phyloP scores from a whole-genome alignment of 306 rosid species.

The Arachis stenosperma region DNA sequence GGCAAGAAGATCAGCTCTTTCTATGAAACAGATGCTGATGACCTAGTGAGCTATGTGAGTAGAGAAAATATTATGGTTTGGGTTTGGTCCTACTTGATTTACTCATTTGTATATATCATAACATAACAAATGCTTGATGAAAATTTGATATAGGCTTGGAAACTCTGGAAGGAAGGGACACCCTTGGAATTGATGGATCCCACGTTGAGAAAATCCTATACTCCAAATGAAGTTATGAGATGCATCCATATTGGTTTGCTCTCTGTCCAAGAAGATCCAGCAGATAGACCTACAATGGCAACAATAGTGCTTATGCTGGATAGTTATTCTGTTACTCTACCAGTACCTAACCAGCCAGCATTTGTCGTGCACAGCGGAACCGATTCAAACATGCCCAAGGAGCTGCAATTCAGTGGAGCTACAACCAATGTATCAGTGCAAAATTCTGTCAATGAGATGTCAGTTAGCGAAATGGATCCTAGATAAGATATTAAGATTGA shows the following conservation, averaged over 20 bases:
- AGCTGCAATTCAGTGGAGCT: slow-evolving; percentile 21
- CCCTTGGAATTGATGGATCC: slow-evolving; percentile 42
- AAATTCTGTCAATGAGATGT: slow-evolving; percentile 29
- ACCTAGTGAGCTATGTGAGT: slow-evolving; percentile 47
- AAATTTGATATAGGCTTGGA: slow-evolving; percentile 48
- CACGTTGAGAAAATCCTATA: slow-evolving; percentile 31
- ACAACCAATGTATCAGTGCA: not conserved
- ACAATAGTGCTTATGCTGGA: slow-evolving; percentile 43
- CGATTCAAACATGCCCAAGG: slow-evolving; percentile 20
- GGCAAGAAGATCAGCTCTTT: slow-evolving; percentile 46
- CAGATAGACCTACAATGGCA: slow-evolving; percentile 47
- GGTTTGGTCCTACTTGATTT: not conserved
- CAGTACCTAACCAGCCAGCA: slow-evolving; percentile 39
- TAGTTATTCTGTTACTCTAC: slow-evolving; percentile 28
- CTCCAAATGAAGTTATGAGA: slow-evolving; percentile 42
- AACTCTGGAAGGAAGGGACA: slow-evolving; percentile 44
- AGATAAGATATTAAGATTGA: slow-evolving; percentile 24
- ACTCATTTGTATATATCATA: not conserved
- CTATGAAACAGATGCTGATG: slow-evolving; percentile 22
- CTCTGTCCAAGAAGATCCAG: slow-evolving; percentile 52
- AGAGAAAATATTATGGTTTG: not conserved
- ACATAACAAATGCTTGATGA: slow-evolving; percentile 6
- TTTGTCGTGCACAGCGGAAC: slow-evolving; percentile 30
- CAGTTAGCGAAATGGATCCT: slow-evolving; percentile 31
- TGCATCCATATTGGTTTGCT: slow-evolving; percentile 52